Base-by-base conservation (phyloP, 1,284 basidiomycete species). In the Trametes versicolor region DNA sequence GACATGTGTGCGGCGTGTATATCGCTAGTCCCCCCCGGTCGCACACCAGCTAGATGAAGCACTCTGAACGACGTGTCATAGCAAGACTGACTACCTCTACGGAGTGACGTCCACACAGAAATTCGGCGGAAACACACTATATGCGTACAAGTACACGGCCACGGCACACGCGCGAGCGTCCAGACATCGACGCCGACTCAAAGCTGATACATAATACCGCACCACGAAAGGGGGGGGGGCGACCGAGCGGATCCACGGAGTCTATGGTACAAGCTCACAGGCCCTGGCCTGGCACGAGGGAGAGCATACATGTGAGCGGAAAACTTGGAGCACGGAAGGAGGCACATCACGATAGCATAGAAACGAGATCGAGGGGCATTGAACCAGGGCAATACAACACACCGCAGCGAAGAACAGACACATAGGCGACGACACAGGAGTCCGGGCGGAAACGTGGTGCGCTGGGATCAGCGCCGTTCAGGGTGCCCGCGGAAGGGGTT, bases 321-420 rank as follows among this genome's bases (percentile, higher is more conserved):
- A n/a, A n/a, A 48, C 17, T 21, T 7, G 50, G 23, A 36, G 29
- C 50, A 34, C 23, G 25, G 17, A n/a, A n/a, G n/a, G 23, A 8
- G 21, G n/a, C 60, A 62, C 37, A 62, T 62, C 58, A 56, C 52
- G 60, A 62, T 56, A 62, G 60, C 60, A 62, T 50, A 48, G 45
- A 36, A 45, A 55, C 53, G 47, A 45, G n/a, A 61, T 49, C 55
- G 45, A 43, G 37, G 19, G 41, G 29, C 36, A 19, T 21, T 15
- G 17, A 23, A 9, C 39, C 7, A 12, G 23, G 29, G 32, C 45
- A 48, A 21, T 57, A 48, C 43, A 57, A 48, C 43, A 48, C 21
- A 21, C 55, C 55, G 54, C 47, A 12, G 57, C 5, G 48, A 27
- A 19, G 48, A 39, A 58, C 13, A n/a, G 23, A 27, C 21, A 37